phyloP scores from a whole-genome alignment of 257 asterid species.

The Avicennia marina region DNA sequence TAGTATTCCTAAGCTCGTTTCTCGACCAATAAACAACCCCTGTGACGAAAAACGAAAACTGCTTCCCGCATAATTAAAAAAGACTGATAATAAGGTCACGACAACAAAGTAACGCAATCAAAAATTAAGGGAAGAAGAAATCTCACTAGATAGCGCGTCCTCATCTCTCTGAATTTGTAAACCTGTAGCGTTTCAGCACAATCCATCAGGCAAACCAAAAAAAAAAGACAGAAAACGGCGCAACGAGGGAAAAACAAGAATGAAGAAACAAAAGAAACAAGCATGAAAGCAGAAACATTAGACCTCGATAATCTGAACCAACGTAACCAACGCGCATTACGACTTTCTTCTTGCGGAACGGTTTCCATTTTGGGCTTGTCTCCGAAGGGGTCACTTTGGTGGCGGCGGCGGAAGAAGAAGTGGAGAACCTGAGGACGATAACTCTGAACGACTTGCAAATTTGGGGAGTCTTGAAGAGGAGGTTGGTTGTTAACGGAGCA shows the following conservation, averaged over 20 bases:
- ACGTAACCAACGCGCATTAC: slow-evolving; percentile 97
- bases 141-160: slow-evolving; percentile 58
- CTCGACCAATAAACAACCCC: too few species aligned
- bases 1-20: too few species aligned
- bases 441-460: slow-evolving; percentile 19
- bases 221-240: background rate
- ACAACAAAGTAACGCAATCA: background rate
- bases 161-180: slow-evolving; percentile 84
- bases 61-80: too few species aligned
- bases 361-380: slow-evolving; percentile 50
- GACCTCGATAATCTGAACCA: slow-evolving; percentile 87
- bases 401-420: slow-evolving; percentile 24
- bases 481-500: slow-evolving; percentile 14
- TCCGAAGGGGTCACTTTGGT: slow-evolving; percentile 16
- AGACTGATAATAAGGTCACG: background rate
- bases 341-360: slow-evolving; percentile 86
- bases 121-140: background rate
- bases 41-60: too few species aligned
- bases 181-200: slow-evolving; percentile 39
- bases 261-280: background rate
- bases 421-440: slow-evolving; percentile 23
- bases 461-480: slow-evolving; percentile 17
- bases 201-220: background rate
- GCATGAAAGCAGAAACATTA: background rate
- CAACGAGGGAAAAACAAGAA: background rate